Evolutionary conservation across 208 protist genomes (phyloP).

Genomic region (Crithidia brevicula): DNA sequence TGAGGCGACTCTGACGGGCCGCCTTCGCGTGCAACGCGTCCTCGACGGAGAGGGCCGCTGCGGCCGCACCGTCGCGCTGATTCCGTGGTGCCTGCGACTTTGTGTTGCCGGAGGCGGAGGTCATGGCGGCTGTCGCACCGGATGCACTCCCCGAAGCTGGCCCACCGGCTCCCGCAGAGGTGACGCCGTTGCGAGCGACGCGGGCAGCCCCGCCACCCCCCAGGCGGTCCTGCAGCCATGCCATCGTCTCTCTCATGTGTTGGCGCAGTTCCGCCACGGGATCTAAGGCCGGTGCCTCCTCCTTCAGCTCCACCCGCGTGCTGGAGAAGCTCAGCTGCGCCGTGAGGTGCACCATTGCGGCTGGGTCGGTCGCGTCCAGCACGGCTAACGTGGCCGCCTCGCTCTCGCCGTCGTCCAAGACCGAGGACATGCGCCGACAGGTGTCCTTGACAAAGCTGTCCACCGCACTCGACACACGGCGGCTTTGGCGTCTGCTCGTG

Average conservation of each 20-base stretch:
- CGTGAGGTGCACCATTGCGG: constrained; percentile 30
- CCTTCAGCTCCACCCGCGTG: constrained; percentile 55
- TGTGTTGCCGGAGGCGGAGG: not conserved
- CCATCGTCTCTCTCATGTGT: constrained; percentile 28
- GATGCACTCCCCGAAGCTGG: not conserved
- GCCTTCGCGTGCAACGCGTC: constrained; percentile 44
- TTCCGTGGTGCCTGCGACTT: constrained; percentile 12
- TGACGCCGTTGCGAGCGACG: not conserved
- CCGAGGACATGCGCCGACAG: constrained; percentile 8
- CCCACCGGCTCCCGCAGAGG: not conserved
- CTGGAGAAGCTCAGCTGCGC: constrained; percentile 54
- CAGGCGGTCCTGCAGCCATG: constrained; percentile 27
- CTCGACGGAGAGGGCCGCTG: constrained; percentile 36
- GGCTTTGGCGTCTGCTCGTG: constrained; percentile 12
- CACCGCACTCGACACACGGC: not conserved
- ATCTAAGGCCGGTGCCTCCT: constrained; percentile 36
- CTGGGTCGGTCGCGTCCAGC: constrained; percentile 46
- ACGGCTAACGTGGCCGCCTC: constrained; percentile 9
- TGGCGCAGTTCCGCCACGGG: constrained; percentile 35
- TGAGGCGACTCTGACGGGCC: constrained; percentile 49
- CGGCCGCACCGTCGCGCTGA: constrained; percentile 26
- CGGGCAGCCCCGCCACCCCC: not conserved
- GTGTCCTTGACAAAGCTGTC: constrained; percentile 17
- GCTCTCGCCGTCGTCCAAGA: constrained; percentile 7
- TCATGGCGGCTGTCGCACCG: not conserved